Percentiles rank a stretch among this genome's conserved stretches.
Evolutionary conservation across 1,284 basidiomycete genomes (phyloP).

Genomic region (Apiotrichum gracile): DNA sequence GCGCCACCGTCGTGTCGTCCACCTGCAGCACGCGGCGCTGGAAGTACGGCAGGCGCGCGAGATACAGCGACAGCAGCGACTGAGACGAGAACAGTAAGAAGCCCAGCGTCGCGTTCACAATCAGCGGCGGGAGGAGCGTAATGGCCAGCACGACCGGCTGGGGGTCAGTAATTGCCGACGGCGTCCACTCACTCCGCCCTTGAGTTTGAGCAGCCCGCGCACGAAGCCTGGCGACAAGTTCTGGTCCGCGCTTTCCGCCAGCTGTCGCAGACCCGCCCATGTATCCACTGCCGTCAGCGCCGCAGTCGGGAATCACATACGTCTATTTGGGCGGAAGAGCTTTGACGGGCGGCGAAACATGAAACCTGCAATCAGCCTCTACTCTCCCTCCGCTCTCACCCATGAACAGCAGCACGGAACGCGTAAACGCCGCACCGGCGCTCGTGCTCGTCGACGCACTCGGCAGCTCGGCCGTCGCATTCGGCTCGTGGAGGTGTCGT

Average conservation of each 20-base stretch:
- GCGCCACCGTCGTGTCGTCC: background rate
- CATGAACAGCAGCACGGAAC: slow-evolving; percentile 41
- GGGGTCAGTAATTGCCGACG: background rate
- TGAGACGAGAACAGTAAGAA: slow-evolving; percentile 46
- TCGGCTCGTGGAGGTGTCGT: background rate
- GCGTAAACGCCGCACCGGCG: slow-evolving; percentile 39
- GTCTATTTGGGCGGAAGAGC: slow-evolving; percentile 43
- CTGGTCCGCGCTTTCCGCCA: slow-evolving; percentile 43
- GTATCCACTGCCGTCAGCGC: slow-evolving; percentile 37
- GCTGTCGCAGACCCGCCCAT: slow-evolving; percentile 40
- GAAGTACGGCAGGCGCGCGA: slow-evolving; percentile 41
- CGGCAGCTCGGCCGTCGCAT: background rate
- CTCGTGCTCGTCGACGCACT: slow-evolving; percentile 28
- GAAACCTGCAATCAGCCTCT: slow-evolving; percentile 27
- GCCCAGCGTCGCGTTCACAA: slow-evolving; percentile 44
- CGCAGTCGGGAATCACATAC: slow-evolving; percentile 17
- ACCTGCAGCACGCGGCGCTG: slow-evolving; percentile 13
- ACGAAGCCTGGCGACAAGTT: slow-evolving; percentile 41
- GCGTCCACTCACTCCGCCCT: slow-evolving; percentile 26
- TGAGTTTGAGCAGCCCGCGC: slow-evolving; percentile 31
- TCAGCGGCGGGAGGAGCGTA: slow-evolving; percentile 39
- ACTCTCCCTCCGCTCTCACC: slow-evolving; percentile 18
- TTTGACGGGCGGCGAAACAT: slow-evolving; percentile 45
- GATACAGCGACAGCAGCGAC: slow-evolving; percentile 38
- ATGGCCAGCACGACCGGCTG: slow-evolving; percentile 24